Evolutionary conservation across 192 early-diverging fungal species (phyloP), one percentile per base, ranked within the genome.

Genomic region (Podila minutissima): DNA sequence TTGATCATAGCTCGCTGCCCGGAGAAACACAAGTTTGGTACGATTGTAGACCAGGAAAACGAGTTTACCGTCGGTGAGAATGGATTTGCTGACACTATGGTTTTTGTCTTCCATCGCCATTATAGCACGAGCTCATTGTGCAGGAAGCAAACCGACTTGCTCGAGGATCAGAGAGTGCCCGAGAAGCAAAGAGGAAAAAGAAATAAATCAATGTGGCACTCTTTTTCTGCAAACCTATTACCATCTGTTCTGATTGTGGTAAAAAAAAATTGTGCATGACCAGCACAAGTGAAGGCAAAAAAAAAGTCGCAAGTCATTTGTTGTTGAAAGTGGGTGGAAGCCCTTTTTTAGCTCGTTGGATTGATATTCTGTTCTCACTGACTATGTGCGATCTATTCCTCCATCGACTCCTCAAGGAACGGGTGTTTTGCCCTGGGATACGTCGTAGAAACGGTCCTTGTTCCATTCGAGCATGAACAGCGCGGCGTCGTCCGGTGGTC

Each of bases 21-120:
- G 84, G 48, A 81, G 84, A 60, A 85, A 85, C 48, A 68, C 72
- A 13, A 72, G 79, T 59, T 58, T 85, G 79, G 84, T 85, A 85
- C 68, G 75, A 57, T 22, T 7, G 24, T n/a, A 26, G 5, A 15
- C 17, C 5, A 53, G n/a, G 10, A 0, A 19, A 53, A 53, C 6
- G 10, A n/a, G 49, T 8, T 51, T 5, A 20, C 13, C 6, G 13
- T n/a, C 20, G 53, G 3, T 46, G 7, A 46, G 15, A 17, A 46
- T 46, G 24, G 24, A 26, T 55, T 24, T n/a, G n/a, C 11, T 11
- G 22, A n/a, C 53, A 55, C 20, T 19, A 55, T 11, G 24, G 5
- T 2, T 55, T 24, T 26, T 5, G 11, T 11, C 22, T 12, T n/a
- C 24, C 10, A 55, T 26, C 6, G 20, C n/a, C 4, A 7, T 12